Conservation (phyloP, 2,329 filamentous ascomycete genomes). For the Nemania sp. region DNA sequence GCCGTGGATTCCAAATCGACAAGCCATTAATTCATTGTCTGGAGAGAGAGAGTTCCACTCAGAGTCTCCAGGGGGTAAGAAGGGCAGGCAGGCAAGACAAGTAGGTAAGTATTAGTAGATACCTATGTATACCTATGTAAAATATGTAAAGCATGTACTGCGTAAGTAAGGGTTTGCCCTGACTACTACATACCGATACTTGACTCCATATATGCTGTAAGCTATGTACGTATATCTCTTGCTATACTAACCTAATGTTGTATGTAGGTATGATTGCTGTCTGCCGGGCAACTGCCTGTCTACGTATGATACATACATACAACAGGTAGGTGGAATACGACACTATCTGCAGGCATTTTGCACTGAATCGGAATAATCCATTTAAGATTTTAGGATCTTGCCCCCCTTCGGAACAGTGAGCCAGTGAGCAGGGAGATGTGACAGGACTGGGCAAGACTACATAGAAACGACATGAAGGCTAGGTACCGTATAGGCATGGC, state of each 20-base stretch:
- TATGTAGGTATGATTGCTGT: neutral
- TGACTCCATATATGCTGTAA: too few relatives aligned
- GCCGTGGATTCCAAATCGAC: constrained; percentile 38
- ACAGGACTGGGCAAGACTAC: neutral
- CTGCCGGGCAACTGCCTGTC: neutral
- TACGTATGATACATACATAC: neutral
- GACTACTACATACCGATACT: too few relatives aligned
- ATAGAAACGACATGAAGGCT: neutral
- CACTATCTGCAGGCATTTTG: neutral
- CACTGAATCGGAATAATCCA: neutral
- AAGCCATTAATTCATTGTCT: constrained; percentile 20
- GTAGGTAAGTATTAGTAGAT: neutral
- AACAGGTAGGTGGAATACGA: neutral
- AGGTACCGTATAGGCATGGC: neutral
- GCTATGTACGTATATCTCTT: too few relatives aligned
- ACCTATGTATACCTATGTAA: too few relatives aligned
- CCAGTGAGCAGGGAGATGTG: neutral
- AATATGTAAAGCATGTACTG: too few relatives aligned
- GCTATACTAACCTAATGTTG: neutral
- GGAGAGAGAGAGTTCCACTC: constrained; percentile 26
- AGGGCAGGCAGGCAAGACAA: neutral
- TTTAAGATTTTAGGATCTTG: neutral
- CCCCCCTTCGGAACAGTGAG: neutral
- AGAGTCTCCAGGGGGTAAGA: constrained; percentile 17
- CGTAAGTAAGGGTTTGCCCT: too few relatives aligned